Conservation (phyloP, 1,284 basidiomycete species). For the Moesziomyces antarcticus region DNA sequence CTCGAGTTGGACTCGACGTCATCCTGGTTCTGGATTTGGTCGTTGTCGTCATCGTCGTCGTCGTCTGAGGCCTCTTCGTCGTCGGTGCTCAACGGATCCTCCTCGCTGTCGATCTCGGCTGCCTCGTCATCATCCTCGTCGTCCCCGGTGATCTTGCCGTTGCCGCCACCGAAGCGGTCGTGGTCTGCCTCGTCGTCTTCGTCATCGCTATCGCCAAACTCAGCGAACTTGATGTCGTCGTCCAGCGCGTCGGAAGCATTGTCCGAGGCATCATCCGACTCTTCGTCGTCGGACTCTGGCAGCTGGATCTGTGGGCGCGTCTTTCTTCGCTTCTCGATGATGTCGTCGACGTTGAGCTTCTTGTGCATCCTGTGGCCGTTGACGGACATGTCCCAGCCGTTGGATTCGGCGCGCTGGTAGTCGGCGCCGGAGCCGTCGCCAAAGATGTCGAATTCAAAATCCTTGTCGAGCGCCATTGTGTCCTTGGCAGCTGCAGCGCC, state of each 20-base stretch:
- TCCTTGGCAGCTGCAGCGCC: constrained; percentile 17
- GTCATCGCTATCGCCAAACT: constrained; percentile 68
- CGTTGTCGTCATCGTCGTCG: constrained; percentile 38
- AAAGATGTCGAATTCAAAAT: constrained; percentile 63
- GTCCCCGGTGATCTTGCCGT: constrained; percentile 54
- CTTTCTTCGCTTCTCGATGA: constrained; percentile 62
- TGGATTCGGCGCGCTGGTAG: constrained; percentile 13
- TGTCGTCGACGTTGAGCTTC: constrained; percentile 63
- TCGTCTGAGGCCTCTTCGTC: constrained; percentile 15
- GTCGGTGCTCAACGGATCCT: constrained; percentile 36
- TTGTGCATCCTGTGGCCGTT: constrained; percentile 48
- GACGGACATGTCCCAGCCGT: constrained; percentile 61
- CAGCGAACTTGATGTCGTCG: constrained; percentile 39
- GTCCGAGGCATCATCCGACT: constrained; percentile 26
- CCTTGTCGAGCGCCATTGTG: constrained; percentile 47
- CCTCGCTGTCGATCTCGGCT: constrained; percentile 56
- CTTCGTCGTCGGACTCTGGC: constrained; percentile 30
- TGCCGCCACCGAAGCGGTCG: constrained; percentile 59
- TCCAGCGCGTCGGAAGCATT: constrained; percentile 30
- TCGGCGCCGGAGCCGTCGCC: constrained; percentile 40
- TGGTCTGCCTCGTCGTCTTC: constrained; percentile 73
- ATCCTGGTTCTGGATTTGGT: constrained; percentile 59
- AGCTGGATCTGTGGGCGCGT: constrained; percentile 18
- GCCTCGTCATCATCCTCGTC: constrained; percentile 64
- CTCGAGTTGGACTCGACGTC: constrained; percentile 29